A percentile compares a stretch with the other conserved stretches of the same genome.
phyloP scores from a whole-genome alignment of 1,284 basidiomycete species.

The Trametes pubescens region DNA sequence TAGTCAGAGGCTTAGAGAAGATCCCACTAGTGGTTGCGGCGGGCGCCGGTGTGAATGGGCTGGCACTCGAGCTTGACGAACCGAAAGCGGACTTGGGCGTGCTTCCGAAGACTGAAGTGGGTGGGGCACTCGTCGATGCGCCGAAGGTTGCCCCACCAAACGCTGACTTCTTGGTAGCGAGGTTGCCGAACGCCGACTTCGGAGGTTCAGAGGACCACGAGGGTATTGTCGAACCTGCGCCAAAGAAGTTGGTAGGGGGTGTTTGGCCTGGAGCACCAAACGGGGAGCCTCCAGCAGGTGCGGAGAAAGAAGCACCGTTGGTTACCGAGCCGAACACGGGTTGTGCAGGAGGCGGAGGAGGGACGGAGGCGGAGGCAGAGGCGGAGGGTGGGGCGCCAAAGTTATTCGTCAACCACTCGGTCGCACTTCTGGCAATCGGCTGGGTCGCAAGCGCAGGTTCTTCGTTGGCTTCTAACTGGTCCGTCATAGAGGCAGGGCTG shows the following conservation, averaged over 20 bases:
- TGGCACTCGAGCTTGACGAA: constrained; percentile 17
- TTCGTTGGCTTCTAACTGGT: constrained; percentile 29
- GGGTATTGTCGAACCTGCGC: constrained; percentile 13
- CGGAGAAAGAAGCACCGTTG: not conserved
- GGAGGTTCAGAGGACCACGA: constrained; percentile 17
- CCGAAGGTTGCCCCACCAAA: constrained; percentile 32
- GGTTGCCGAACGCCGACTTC: constrained; percentile 37
- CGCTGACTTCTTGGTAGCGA: constrained; percentile 22
- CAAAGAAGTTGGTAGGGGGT: constrained; percentile 21
- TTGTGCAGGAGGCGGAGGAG: not conserved
- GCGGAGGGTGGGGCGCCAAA: constrained; percentile 37
- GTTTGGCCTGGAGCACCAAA: constrained; percentile 18
- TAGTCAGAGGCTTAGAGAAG: constrained; percentile 1
- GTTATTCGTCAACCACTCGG: constrained; percentile 51
- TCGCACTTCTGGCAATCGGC: constrained; percentile 41
- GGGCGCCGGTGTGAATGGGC: constrained; percentile 7
- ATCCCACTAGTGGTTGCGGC: not conserved
- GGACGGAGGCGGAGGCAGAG: not conserved
- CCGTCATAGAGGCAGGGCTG: constrained; percentile 16
- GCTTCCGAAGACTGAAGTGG: constrained; percentile 18
- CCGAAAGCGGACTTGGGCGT: constrained; percentile 28
- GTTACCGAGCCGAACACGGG: not conserved
- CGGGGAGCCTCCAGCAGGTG: not conserved
- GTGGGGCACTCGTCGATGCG: constrained; percentile 17
- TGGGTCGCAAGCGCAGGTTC: constrained; percentile 18